Evolutionary conservation across 768 basidiomycete species (phyloP), one percentile per base, ranked within the genome.

Genomic region (Chalciporus chontae): DNA sequence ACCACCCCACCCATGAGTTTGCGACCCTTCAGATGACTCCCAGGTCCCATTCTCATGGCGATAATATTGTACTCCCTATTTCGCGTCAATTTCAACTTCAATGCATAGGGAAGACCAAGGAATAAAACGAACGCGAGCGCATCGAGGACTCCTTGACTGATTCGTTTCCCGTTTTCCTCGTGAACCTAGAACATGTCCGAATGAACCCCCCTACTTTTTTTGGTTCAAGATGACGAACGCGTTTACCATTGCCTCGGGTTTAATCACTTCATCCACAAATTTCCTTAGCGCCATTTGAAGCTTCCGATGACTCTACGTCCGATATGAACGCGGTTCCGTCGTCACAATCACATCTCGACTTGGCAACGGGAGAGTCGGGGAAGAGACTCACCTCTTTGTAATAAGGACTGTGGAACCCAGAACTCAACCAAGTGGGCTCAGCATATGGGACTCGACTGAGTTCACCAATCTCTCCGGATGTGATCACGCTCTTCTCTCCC

Each of bases 11-110:
- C 79, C 76, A 91, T 84, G 11, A 97, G 70, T 24, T 74, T 80
- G 23, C 80, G 73, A 6, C 93, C 92, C 65, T 90, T 78, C 31
- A 94, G 73, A 64, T 94, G 91, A 64, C 87, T 86, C 31, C 90
- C 91, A 0, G 84, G 84, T 14, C 83, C 84, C 56, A 81, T 65
- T 19, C 78, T 71, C 83, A 85, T 78, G n/a, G 34, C 34, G n/a
- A 36, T 36, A 29, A 84, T 48, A 53, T 79, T 73, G 41, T 67
- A 34, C 23, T 72, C 71, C 26, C 73, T 73, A 42, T 26, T 17
- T 27, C 43, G 24, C 15, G 21, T 13, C 41, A 31, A 37, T 17
- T n/a, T 37, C 1, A 31, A 37, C 21, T n/a, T 37, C 1, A 42
- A 40, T 36, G n/a, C 37, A 26, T 34, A 43, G n/a, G 15, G 40